Conservation (phyloP, 495 filamentous ascomycete species). For the Schizothecium vesticola region DNA sequence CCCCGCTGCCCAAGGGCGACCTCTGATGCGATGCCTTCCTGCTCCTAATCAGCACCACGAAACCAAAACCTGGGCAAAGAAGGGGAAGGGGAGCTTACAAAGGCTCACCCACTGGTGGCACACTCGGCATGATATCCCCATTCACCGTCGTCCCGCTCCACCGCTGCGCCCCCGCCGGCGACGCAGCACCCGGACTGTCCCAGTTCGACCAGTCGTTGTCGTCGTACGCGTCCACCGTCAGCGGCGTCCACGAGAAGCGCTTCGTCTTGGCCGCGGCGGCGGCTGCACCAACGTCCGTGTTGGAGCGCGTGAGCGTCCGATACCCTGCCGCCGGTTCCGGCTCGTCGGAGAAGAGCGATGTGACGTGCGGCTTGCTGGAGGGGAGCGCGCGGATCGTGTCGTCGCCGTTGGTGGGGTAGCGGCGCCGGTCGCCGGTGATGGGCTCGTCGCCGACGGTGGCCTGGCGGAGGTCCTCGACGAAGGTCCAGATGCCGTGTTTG, state of each 20-base stretch:
- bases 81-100: conserved; percentile 30
- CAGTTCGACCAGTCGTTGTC: conserved; percentile 71
- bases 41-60: neutral
- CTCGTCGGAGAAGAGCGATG: conserved; percentile 22
- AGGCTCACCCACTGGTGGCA: conserved; percentile 34
- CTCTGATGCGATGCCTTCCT: neutral
- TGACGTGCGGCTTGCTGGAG: conserved; percentile 12
- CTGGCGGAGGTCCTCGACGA: conserved; percentile 90
- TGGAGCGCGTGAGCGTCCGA: conserved; percentile 19
- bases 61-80: neutral
- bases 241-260: conserved; percentile 44
- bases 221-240: conserved; percentile 48
- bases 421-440: conserved; percentile 49
- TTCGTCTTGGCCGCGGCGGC: conserved; percentile 21
- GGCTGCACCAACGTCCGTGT: conserved; percentile 27
- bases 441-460: conserved; percentile 92
- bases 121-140: conserved; percentile 38
- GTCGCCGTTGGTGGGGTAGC: conserved; percentile 20
- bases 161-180: conserved; percentile 26
- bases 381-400: conserved; percentile 35
- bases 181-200: conserved; percentile 55
- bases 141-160: conserved; percentile 48
- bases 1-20: neutral
- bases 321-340: neutral
- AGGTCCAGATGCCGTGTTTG: conserved; percentile 88